Base-by-base conservation (phyloP, 169 alveolate genomes). In the Plasmodium knowlesi region DNA sequence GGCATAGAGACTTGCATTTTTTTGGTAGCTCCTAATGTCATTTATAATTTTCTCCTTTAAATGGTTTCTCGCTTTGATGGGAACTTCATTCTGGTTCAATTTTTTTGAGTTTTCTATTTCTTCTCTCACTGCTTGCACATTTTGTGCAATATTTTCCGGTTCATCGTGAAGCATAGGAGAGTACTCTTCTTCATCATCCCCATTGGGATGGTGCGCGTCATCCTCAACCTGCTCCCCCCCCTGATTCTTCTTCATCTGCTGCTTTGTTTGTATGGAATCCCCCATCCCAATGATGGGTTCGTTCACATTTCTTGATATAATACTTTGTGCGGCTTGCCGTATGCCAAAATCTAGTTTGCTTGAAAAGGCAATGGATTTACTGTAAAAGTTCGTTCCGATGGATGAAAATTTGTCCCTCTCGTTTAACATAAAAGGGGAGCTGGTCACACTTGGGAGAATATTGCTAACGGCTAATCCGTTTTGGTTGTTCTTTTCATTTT, bases 321-420 rank as follows among this genome's bases (percentile, higher is more conserved):
- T 50, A 37, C 70, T 86, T 43, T 86, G 84, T 28, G 93, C 93
- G 1, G 93, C 93, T 34, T 86, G 61, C 70, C 74, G 93, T 86
- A 86, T 76, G 61, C 93, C 80, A 12, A 53, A 37, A 76, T 86
- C 93, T 50, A 86, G 30, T 39, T 74, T 78, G 41, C 93, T 86
- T 37, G 93, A 86, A 32, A 86, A 86, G 14, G 84, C 85, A 9
- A 86, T 86, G 14, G 93, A 86, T 16, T 76, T 86, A 67, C 80
- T 86, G 10, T 86, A 86, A 76, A 86, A 76, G 70, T 74, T 78
- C 22, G 93, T 86, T 76, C 39, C 86, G 16, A 86, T 37, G n/a
- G 80, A 74, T 5, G 93, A 86, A 8, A 70, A 46, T 43, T 53
- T 86, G 16, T 86, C 93, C 76, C 57, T 78, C 39, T 86, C 74